Base-by-base conservation (phyloP, 495 filamentous ascomycete species). In the Lasiosphaeriaceae sp. region DNA sequence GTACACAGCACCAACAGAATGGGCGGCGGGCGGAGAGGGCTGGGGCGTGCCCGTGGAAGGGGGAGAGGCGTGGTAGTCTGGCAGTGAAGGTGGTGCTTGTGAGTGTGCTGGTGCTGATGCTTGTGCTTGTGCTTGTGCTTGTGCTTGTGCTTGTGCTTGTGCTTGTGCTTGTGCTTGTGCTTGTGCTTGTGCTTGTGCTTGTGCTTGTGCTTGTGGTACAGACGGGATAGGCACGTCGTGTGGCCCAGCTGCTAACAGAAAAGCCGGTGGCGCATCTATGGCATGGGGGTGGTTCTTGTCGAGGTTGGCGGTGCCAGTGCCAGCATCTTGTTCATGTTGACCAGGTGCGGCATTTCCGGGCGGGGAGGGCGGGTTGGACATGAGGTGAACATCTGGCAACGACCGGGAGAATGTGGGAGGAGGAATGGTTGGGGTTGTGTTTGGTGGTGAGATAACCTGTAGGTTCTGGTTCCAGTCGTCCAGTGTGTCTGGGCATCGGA, bases 321-420 rank as follows among this genome's bases (percentile, higher is more conserved):
- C 55, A 49, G 59, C 54, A 62, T 57, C 54, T 47, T 56, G 54
- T 59, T 50, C 55, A 65, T 48, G 58, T 54, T 60, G 57, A 62
- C 58, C 68, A 59, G 72, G 62, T 74, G 77, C 74, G 77, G 71
- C 73, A 78, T 80, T 70, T 74, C 75, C 71, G 74, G 65, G 62
- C 54, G 63, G 55, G 68, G 52, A 58, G 59, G 69, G 65, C 66
- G 71, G 66, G 62, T 65, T 75, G 66, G 76, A 80, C 77, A 80
- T 80, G 76, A 72, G 76, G 66, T 65, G 67, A 69, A 73, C 77
- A 78, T 78, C 66, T 73, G 74, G 68, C 72, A 64, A 62, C 66
- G 62, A 63, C 64, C 59, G 64, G 57, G 66, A 64, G 63, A 70
- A 58, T 65, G 61, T 63, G 71, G 59, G 63, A 71, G 16, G 12